Evolutionary conservation across 805 yeast species (phyloP), one percentile per base, ranked within the genome.

Genomic region (Yarrowia sp.): DNA sequence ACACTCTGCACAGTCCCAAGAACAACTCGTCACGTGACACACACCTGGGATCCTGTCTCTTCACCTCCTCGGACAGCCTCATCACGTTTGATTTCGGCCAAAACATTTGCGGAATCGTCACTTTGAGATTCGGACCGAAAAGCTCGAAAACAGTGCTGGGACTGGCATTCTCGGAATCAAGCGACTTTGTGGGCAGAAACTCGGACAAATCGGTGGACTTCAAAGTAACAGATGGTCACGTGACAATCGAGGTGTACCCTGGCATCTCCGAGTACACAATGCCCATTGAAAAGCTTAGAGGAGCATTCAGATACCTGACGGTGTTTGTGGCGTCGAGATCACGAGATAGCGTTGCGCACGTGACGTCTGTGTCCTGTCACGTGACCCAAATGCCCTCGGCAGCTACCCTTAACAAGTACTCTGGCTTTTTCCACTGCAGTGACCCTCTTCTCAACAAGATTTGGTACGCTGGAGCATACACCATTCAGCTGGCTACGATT

Each of bases 391-490:
- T 55, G 61, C 61, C 61, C 38, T 55, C 61, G 1, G 4, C n/a
- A 1, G 9, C 38, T 7, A 3, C n/a, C 3, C 38, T 55, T 20
- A 40, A 40, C 34, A 24, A 39, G 20, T 55, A 55, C 14, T 39
- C 61, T 1, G 61, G 61, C 3, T 55, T 55, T 14, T 55, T 55
- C 36, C 61, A 55, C n/a, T 55, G 38, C n/a, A 17, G 33, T 4
- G 61, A 55, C 14, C 36, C 44, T 3, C 36, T 55, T 7, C 15
- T 55, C 10, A 55, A 55, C 46, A 20, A 24, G 14, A 40, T 55
- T 9, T 55, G 61, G 61, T 55, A 55, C 15, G 61, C 61, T 39
- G 61, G 61, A 55, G 61, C 61, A 5, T 55, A 55, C n/a, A 55
- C 61, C 2, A 24, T 55, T 15, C 61, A 55, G 46, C 38, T 55